These are phyloP conservation scores for Pseudogymnoascus sp. DNA, from an alignment of 2,329 filamentous ascomycete species.

Conservation along the genomic window DNA sequence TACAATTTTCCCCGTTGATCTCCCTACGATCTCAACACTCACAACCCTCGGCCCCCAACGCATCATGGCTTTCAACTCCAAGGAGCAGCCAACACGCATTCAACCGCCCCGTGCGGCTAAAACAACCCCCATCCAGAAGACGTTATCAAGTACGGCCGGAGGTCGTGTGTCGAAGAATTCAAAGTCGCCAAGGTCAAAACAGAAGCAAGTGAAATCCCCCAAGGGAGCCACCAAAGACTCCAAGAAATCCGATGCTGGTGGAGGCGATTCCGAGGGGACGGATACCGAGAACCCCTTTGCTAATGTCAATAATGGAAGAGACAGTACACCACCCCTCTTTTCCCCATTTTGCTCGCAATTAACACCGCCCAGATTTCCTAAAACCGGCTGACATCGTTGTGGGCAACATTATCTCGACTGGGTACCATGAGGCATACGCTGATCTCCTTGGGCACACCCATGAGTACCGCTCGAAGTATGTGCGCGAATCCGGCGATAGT, in stretches of 20 bases:
- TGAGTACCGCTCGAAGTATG: background rate
- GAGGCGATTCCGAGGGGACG: background rate
- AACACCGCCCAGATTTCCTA: background rate
- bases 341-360: background rate
- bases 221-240: background rate
- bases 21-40: background rate
- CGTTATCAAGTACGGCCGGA: background rate
- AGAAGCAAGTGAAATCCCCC: background rate
- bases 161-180: background rate
- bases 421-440: background rate
- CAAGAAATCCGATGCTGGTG: background rate
- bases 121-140: background rate
- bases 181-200: background rate
- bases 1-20: background rate
- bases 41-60: background rate
- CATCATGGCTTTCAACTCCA: background rate
- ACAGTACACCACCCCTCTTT: background rate
- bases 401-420: background rate
- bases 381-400: background rate
- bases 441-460: background rate
- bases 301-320: background rate
- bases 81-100: background rate
- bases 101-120: background rate
- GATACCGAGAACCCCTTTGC: background rate
- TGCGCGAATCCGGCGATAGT: background rate